These are phyloP conservation scores for Melampsora americana DNA, from an alignment of 1,284 basidiomycete genomes.

Conservation along the genomic window DNA sequence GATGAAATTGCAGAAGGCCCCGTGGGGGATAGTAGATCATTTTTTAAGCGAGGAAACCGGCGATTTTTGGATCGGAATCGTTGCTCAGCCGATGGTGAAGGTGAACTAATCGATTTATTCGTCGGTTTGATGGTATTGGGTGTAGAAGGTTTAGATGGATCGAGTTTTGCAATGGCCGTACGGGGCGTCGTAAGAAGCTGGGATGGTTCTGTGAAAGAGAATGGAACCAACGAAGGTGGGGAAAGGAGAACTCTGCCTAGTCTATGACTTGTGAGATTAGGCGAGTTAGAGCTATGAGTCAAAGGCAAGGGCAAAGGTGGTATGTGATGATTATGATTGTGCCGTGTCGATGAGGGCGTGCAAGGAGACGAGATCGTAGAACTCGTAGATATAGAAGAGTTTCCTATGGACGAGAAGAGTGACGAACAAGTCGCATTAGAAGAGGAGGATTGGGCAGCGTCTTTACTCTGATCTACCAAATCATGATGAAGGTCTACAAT, in stretches of 20 bases:
- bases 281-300: neutral
- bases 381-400: constrained; percentile 19
- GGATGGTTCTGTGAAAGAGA: neutral
- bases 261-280: neutral
- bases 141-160: neutral
- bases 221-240: neutral
- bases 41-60: constrained; percentile 7
- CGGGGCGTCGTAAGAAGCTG: neutral
- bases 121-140: constrained; percentile 11
- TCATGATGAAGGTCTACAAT: neutral
- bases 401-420: constrained; percentile 30
- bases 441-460: constrained; percentile 13
- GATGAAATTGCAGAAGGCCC: neutral
- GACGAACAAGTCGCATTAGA: constrained; percentile 21
- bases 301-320: constrained; percentile 23
- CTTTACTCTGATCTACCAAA: constrained; percentile 17
- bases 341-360: constrained; percentile 29
- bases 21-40: constrained; percentile 1
- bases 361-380: constrained; percentile 33
- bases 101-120: constrained; percentile 3
- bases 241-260: neutral
- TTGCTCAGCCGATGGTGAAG: constrained; percentile 11
- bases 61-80: constrained; percentile 1
- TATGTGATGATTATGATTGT: constrained; percentile 21
- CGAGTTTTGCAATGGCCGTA: neutral